phyloP scores from a whole-genome alignment of 352 stramenopile genomes.

The Phytophthora podocarpi region DNA sequence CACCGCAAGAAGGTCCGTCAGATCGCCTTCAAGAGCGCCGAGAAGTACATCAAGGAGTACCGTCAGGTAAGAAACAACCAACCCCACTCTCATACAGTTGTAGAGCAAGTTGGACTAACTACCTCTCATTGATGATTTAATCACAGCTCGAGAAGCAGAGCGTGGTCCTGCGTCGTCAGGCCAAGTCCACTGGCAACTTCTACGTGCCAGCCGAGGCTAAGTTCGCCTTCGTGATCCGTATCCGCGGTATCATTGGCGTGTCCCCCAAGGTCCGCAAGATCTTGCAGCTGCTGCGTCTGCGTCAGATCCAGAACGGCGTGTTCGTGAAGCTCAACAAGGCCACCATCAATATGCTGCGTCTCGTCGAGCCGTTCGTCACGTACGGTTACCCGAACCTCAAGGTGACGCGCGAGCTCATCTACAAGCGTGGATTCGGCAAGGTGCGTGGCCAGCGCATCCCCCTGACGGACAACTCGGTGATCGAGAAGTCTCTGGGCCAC shows the following conservation, averaged over 20 bases:
- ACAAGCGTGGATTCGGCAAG: slow-evolving; percentile 99
- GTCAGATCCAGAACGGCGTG: slow-evolving; percentile 99
- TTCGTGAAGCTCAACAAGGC: slow-evolving; percentile 99
- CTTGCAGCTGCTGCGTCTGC: slow-evolving; percentile 98
- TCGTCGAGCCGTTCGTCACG: slow-evolving; percentile 98
- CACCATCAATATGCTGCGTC: slow-evolving; percentile 99
- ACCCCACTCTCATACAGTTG: not conserved
- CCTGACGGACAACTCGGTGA: slow-evolving; percentile 97
- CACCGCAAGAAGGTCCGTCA: slow-evolving; percentile 89
- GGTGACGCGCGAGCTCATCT: slow-evolving; percentile 97
- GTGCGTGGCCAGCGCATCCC: slow-evolving; percentile 97
- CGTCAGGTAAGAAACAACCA: slow-evolving; percentile 76
- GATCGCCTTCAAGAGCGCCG: slow-evolving; percentile 94
- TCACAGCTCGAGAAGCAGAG: slow-evolving; percentile 90
- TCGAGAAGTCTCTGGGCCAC: slow-evolving; percentile 95
- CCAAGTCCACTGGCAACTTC: slow-evolving; percentile 96
- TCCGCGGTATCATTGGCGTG: slow-evolving; percentile 98
- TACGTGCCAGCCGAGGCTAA: slow-evolving; percentile 98
- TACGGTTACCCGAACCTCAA: slow-evolving; percentile 99
- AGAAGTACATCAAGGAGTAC: slow-evolving; percentile 99
- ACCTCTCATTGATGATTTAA: too few species aligned
- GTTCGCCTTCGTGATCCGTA: slow-evolving; percentile 98
- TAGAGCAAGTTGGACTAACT: too few species aligned
- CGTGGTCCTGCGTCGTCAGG: slow-evolving; percentile 95
- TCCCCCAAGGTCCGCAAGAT: slow-evolving; percentile 96